Evolutionary conservation across 2,329 filamentous ascomycete genomes (phyloP).

Genomic region (Rasamsonia emersonii): DNA sequence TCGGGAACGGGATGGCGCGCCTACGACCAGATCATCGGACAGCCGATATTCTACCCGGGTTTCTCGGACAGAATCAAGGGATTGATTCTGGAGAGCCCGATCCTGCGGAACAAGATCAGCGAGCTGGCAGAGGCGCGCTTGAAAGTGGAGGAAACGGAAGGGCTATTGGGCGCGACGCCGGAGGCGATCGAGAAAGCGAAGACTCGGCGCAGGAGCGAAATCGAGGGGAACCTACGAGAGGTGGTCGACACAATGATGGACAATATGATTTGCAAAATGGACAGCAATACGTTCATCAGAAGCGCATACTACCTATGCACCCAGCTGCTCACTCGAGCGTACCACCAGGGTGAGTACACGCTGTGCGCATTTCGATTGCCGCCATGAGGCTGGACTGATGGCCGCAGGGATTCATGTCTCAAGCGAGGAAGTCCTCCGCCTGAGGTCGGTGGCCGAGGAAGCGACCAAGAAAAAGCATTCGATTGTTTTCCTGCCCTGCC

Average conservation of each 20-base stretch:
- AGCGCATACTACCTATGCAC: slow-evolving; percentile 84
- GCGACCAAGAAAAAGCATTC: slow-evolving; percentile 84
- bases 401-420: slow-evolving; percentile 74
- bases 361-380: slow-evolving; percentile 1
- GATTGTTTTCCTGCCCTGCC: slow-evolving; percentile 90
- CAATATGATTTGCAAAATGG: slow-evolving; percentile 98
- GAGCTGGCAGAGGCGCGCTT: slow-evolving; percentile 69
- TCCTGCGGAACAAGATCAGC: slow-evolving; percentile 65
- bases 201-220: slow-evolving; percentile 40
- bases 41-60: slow-evolving; percentile 85
- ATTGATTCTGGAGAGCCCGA: slow-evolving; percentile 63
- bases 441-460: slow-evolving; percentile 72
- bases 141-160: slow-evolving; percentile 66
- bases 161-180: slow-evolving; percentile 46
- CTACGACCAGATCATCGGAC: slow-evolving; percentile 83
- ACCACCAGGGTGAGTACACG: slow-evolving; percentile 64
- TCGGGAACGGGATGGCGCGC: slow-evolving; percentile 91
- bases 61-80: slow-evolving; percentile 86
- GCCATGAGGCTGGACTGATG: slow-evolving; percentile 4
- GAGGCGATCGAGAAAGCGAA: slow-evolving; percentile 22
- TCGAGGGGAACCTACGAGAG: slow-evolving; percentile 66
- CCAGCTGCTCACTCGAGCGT: slow-evolving; percentile 82
- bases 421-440: slow-evolving; percentile 78
- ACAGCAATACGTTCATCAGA: slow-evolving; percentile 85
- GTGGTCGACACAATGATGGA: slow-evolving; percentile 82